These are phyloP conservation scores for Gymnopilus dilepis DNA, from an alignment of 768 basidiomycete genomes.

Conservation along the genomic window DNA sequence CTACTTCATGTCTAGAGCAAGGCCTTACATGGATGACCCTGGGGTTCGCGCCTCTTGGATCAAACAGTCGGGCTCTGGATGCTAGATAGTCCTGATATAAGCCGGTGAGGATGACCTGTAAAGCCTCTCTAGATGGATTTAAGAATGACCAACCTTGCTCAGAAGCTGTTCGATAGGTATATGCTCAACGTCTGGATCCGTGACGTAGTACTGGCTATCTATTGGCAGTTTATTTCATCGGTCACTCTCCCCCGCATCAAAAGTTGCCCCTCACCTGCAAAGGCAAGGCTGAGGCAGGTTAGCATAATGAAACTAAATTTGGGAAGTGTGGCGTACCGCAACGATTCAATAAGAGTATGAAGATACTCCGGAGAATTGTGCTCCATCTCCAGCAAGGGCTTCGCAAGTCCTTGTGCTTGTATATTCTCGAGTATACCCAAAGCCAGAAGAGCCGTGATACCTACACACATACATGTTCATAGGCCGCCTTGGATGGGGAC, in stretches of 20 bases:
- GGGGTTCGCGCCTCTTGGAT: constrained; percentile 68
- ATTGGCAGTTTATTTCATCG: constrained; percentile 6
- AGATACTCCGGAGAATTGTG: constrained; percentile 92
- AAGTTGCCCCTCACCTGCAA: constrained; percentile 62
- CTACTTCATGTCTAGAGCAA: not conserved
- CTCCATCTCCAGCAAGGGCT: constrained; percentile 77
- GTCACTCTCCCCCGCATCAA: not conserved
- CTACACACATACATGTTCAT: constrained; percentile 35
- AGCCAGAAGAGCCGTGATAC: constrained; percentile 91
- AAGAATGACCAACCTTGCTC: no score
- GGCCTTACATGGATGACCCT: constrained; percentile 58
- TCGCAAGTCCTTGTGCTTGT: constrained; percentile 72
- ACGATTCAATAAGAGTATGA: constrained; percentile 84
- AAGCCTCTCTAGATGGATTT: no score
- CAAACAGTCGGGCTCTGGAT: constrained; percentile 79
- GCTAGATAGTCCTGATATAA: constrained; percentile 76
- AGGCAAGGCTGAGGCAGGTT: constrained; percentile 54
- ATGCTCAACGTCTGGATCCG: constrained; percentile 81
- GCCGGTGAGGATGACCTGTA: not conserved
- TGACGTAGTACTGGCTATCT: constrained; percentile 92
- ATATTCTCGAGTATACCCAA: constrained; percentile 91
- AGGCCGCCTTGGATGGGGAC: not conserved
- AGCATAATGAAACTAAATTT: not conserved
- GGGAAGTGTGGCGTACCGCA: constrained; percentile 56
- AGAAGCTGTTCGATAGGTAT: constrained; percentile 84